A percentile compares a stretch with the other conserved stretches of the same genome.
Conservation (phyloP, 371 early-diverging fungal species). For the Mucor sp. region DNA sequence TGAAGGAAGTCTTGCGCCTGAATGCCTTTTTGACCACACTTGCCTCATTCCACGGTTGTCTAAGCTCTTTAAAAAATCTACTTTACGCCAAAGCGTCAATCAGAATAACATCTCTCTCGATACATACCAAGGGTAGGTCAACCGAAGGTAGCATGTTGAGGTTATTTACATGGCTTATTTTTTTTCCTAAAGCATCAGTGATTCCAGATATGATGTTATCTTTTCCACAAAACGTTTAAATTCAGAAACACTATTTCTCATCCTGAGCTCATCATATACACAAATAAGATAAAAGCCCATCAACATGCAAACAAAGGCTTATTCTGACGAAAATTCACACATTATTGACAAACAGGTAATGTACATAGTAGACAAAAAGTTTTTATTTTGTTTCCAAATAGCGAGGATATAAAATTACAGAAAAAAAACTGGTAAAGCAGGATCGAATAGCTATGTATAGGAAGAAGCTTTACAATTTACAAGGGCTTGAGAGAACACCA, state of each 20-base stretch:
- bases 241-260: not conserved
- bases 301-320: not conserved
- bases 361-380: not conserved
- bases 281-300: not conserved
- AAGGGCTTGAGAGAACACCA: not conserved
- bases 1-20: too few species aligned
- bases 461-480: not conserved
- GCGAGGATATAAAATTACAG: not conserved
- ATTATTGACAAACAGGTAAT: not conserved
- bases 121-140: not conserved
- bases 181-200: not conserved
- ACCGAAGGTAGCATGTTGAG: not conserved
- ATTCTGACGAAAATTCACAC: too few species aligned
- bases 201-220: not conserved
- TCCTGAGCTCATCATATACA: not conserved
- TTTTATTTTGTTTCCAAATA: not conserved
- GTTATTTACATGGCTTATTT: not conserved
- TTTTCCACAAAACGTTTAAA: not conserved
- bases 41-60: too few species aligned
- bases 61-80: not conserved
- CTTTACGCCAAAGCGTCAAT: not conserved
- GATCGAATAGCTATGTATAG: not conserved
- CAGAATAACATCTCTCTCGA: not conserved
- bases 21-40: too few species aligned
- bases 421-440: not conserved